Evolutionary conservation across 768 basidiomycete species (phyloP).

Genomic region (Tephrocybe sp.): DNA sequence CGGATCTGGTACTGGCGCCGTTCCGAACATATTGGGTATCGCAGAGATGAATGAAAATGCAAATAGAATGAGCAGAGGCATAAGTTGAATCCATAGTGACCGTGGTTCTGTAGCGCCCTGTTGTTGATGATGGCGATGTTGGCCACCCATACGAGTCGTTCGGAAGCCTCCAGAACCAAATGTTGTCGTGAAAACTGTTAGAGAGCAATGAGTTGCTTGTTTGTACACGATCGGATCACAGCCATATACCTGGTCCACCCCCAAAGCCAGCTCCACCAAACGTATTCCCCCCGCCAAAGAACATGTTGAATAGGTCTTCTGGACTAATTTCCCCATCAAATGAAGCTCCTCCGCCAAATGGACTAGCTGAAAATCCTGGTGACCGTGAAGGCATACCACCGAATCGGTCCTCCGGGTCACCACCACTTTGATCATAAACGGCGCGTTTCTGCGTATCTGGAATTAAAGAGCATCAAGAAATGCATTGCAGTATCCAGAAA

Average conservation of each 20-base stretch:
- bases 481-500: neutral
- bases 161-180: conserved; percentile 88
- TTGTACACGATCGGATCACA: neutral
- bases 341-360: conserved; percentile 49
- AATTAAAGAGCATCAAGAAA: conserved; percentile 5
- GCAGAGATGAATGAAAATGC: conserved; percentile 81
- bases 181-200: conserved; percentile 69
- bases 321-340: conserved; percentile 90
- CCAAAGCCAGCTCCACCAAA: conserved; percentile 48
- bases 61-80: conserved; percentile 84
- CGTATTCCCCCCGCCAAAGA: conserved; percentile 81
- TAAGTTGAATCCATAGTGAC: conserved; percentile 70
- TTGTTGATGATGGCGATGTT: conserved; percentile 33
- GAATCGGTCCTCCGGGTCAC: conserved; percentile 86
- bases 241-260: conserved; percentile 47
- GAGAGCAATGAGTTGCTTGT: neutral
- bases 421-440: conserved; percentile 80
- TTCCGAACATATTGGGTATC: conserved; percentile 73
- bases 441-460: conserved; percentile 86
- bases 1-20: conserved; percentile 73
- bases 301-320: conserved; percentile 98
- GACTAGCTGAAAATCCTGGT: conserved; percentile 47
- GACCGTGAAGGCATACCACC: conserved; percentile 63
- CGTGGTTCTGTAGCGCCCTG: conserved; percentile 46
- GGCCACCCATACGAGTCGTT: conserved; percentile 57